These are phyloP conservation scores for Parmelia sp. DNA, from an alignment of 495 filamentous ascomycete species.

Conservation along the genomic window DNA sequence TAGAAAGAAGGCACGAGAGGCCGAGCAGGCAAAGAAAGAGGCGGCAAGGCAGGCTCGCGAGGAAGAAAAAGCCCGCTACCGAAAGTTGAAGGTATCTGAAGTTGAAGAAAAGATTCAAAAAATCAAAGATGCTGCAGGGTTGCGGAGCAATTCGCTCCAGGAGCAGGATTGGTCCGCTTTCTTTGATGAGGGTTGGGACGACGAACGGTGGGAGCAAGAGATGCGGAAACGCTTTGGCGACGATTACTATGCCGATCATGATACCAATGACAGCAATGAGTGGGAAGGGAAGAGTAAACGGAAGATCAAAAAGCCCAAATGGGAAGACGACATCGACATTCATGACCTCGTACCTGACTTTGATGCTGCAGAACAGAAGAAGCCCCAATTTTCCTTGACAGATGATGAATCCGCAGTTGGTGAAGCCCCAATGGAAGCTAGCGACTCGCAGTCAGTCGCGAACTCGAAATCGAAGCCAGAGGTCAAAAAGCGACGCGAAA, in stretches of 20 bases:
- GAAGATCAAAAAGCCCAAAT: conserved; percentile 81
- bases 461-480: conserved; percentile 37
- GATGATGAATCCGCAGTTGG: conserved; percentile 47
- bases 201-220: conserved; percentile 79
- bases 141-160: conserved; percentile 60
- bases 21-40: conserved; percentile 68
- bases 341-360: conserved; percentile 86
- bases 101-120: conserved; percentile 71
- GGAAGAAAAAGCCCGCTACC: conserved; percentile 73
- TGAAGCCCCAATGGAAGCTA: conserved; percentile 25
- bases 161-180: conserved; percentile 75
- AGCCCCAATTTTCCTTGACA: conserved; percentile 49
- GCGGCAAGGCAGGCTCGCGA: conserved; percentile 69
- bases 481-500: conserved; percentile 35
- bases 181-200: conserved; percentile 78
- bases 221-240: conserved; percentile 84
- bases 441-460: background rate
- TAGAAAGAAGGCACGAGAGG: conserved; percentile 69
- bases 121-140: conserved; percentile 80
- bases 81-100: conserved; percentile 83
- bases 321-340: conserved; percentile 97
- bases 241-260: conserved; percentile 71
- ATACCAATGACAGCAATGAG: conserved; percentile 42
- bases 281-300: conserved; percentile 46
- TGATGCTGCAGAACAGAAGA: conserved; percentile 52